Base-by-base conservation (phyloP, 2,329 filamentous ascomycete genomes). In the Diaporthe citriasiana region DNA sequence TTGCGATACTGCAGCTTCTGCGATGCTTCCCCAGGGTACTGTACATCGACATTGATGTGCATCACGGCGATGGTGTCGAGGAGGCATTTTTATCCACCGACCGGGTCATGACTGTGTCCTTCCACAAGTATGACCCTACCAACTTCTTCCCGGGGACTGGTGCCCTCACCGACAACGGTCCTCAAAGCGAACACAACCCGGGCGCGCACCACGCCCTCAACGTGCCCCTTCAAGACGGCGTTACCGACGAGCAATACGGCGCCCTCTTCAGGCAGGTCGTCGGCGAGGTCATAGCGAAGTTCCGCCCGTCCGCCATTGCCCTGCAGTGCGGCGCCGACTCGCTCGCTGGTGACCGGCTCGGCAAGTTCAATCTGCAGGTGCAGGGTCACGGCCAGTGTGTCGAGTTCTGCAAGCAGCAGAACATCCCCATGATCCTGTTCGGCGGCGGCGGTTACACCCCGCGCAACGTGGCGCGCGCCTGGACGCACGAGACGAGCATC, bases 401-500 rank as follows among this genome's bases (percentile, higher is more conserved):
- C 74, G 91, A 93, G 66, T 98, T 93, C 79, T 95, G 95, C 83
- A 98, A 98, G 83, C 90, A 87, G 60, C 91, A 95, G 76, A 88
- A 89, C 9, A 86, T 97, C 1, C 97, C 97, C 3, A 89, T 98
- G 76, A 91, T 99, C 66, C 90, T 99, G 71, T 94, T 98, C 74
- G 97, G 97, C 57, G 97, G 97, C 51, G 97, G 97, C 73, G 97
- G 97, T 38, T 99, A 99, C 84, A 99, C 97, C 19, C 95, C 97
- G 7, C 91, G 96, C 77, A 99, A 99, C 80, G 97, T 99, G 9
- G 97, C 97, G 55, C 93, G 97, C 71, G 95, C 96, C 40, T 99
- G 97, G 97, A 95, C 95, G 33, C 96, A 97, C 84, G 97, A 99
- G 85, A 99, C 97, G 17, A 93, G 94, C 75, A 94, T 98, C 78